A percentile compares a stretch with the other conserved stretches of the same genome.
Evolutionary conservation across 176 grass and related monocot species (phyloP).

Genomic region (Carex pumila): DNA sequence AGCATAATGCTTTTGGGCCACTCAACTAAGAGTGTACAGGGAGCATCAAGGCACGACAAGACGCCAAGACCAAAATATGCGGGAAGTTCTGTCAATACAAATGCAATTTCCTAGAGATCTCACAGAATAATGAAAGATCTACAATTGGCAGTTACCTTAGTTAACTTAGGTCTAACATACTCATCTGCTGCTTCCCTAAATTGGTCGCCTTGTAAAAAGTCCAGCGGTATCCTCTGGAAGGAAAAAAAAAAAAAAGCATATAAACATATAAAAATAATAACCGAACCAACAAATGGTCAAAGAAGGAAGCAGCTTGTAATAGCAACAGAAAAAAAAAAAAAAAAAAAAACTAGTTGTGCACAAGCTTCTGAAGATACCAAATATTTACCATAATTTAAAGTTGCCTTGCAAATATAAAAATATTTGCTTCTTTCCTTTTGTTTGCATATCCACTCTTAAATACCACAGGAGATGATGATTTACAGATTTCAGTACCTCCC

Average conservation of each 20-base stretch:
- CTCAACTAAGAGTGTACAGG: neutral
- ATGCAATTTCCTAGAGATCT: neutral
- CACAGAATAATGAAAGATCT: neutral
- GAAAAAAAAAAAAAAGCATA: slow-evolving; percentile 12
- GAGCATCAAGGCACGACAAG: neutral
- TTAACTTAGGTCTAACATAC: slow-evolving; percentile 87
- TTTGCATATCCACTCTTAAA: neutral
- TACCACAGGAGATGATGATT: neutral
- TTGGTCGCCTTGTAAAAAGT: slow-evolving; percentile 80
- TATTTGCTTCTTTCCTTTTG: neutral
- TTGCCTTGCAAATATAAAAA: neutral
- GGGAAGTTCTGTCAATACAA: neutral
- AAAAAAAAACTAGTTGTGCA: neutral
- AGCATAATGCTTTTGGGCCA: neutral
- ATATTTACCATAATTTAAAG: neutral
- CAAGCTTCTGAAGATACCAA: neutral
- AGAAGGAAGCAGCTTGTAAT: neutral
- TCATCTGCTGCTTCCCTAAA: slow-evolving; percentile 81
- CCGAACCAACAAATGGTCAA: neutral
- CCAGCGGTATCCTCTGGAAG: slow-evolving; percentile 90
- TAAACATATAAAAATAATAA: neutral
- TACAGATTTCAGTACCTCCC: neutral
- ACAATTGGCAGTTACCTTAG: slow-evolving; percentile 52
- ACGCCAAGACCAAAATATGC: neutral
- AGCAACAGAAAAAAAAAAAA: neutral